Evolutionary conservation across 192 early-diverging fungal species (phyloP), one percentile per base, ranked within the genome.

Genomic region (Obelidium mucronatum): DNA sequence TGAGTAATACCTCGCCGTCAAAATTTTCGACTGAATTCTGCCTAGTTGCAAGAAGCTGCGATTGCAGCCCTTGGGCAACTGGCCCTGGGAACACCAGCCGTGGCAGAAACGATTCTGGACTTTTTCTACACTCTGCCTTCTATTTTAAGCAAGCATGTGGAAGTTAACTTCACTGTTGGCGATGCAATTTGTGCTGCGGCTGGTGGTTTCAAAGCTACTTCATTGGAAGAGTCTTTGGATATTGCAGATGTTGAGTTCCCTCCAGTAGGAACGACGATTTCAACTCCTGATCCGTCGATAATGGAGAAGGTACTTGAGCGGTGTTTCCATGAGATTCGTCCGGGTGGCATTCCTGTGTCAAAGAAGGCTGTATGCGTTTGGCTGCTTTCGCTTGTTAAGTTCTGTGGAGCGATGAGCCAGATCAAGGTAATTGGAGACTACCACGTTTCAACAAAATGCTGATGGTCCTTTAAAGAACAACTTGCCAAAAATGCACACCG

Each of bases 91-190:
- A 77, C 80, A 17, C 53, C 79, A 0, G 44, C 11, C 4, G 66
- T 84, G 6, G 11, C 44, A 0, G 59, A 70, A 2, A 19, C 42
- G 0, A 74, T 91, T 31, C 53, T 91, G 1, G 81, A 86, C 31
- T 81, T 82, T 51, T 67, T 94, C 52, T 83, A 83, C 17, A 80
- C 88, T 2, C 78, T 93, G n/a, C 84, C 91, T 1, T 73, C 85
- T 22, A 74, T 81, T 4, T 77, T 90, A 39, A 88, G 90, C 39
- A 95, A 96, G 68, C 90, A 95, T 40, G 84, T 93, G 0, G 97
- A 98, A 56, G 74, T 94, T 36, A 90, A 94, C 63, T 96, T 98
- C 75, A 89, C 90, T 15, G 86, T 93, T 40, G 97, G 95, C 31
- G 94, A 95, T 73, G 91, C 96, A 0, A 74, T 95, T 60, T 88